phyloP scores from a whole-genome alignment of 805 yeast species.

The Wickerhamomyces subpelliculosus region DNA sequence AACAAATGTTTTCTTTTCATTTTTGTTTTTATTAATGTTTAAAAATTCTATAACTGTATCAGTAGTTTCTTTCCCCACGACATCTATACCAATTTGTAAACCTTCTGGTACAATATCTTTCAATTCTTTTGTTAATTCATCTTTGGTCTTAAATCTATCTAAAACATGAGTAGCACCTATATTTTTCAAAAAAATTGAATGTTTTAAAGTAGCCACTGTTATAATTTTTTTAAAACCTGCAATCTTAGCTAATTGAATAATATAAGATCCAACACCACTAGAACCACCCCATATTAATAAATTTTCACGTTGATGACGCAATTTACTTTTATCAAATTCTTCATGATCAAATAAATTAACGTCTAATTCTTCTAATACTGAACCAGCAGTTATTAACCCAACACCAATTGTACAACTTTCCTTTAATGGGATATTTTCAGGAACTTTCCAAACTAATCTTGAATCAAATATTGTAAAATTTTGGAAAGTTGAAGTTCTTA shows the following conservation, averaged over 20 bases:
- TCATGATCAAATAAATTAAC: constrained; percentile 12
- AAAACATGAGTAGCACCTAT: constrained; percentile 39
- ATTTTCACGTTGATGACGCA: constrained; percentile 10
- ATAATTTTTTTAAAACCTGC: constrained; percentile 32
- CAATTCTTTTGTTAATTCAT: constrained; percentile 17
- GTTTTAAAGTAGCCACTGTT: constrained; percentile 37
- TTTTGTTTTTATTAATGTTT: constrained; percentile 11
- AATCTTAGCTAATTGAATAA: constrained; percentile 34
- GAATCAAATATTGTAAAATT: constrained; percentile 38
- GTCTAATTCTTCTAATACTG: constrained; percentile 23
- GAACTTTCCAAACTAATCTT: constrained; percentile 38
- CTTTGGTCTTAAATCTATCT: constrained; percentile 26
- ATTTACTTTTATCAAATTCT: constrained; percentile 5
- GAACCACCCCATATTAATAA: constrained; percentile 43
- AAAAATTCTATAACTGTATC: constrained; percentile 24
- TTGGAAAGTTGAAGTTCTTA: constrained; percentile 41
- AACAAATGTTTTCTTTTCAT: constrained; percentile 23
- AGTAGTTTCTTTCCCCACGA: constrained; percentile 36
- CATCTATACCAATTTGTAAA: constrained; percentile 34
- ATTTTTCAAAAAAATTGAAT: constrained; percentile 26
- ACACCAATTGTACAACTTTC: constrained; percentile 42
- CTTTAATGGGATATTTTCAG: constrained; percentile 26
- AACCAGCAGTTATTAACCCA: constrained; percentile 38
- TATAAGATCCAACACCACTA: constrained; percentile 38
- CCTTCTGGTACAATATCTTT: constrained; percentile 20